These are phyloP conservation scores for Fusarium penzigii DNA, from an alignment of 2,329 filamentous ascomycete genomes.

Conservation along the genomic window DNA sequence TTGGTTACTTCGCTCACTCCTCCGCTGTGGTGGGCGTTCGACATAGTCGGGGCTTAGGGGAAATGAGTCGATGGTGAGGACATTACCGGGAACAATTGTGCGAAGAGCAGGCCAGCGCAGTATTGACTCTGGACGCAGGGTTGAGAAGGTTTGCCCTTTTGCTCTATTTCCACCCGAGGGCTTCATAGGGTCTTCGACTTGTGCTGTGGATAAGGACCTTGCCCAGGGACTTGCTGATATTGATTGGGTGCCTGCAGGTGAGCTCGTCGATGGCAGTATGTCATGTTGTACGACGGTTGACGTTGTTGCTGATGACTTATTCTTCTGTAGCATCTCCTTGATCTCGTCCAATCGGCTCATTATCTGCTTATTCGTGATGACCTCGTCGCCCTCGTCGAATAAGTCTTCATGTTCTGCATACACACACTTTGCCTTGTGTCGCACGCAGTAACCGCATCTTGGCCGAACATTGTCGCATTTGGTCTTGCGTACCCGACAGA, in stretches of 20 bases:
- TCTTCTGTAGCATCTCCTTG: conserved; percentile 5
- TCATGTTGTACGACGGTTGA: too few relatives aligned
- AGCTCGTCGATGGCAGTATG: neutral
- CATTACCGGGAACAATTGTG: conserved; percentile 3
- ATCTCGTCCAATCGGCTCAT: conserved; percentile 12
- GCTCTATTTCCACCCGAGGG: neutral
- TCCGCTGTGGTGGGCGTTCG: neutral
- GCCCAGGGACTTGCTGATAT: neutral
- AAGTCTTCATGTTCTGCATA: conserved; percentile 8
- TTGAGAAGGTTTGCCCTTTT: neutral
- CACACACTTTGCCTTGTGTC: conserved; percentile 13
- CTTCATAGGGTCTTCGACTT: neutral
- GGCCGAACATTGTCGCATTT: conserved; percentile 17
- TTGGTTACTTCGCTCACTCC: neutral
- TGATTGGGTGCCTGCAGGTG: neutral
- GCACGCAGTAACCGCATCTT: conserved; percentile 9
- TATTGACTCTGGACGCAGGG: conserved; percentile 9
- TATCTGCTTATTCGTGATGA: conserved; percentile 7
- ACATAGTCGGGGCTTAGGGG: conserved; percentile 7
- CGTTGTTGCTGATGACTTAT: neutral
- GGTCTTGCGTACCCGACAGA: conserved; percentile 16
- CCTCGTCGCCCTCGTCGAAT: neutral
- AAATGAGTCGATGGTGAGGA: conserved; percentile 8
- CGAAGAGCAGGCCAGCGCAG: conserved; percentile 12
- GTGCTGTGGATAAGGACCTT: neutral